A percentile compares a stretch with the other conserved stretches of the same genome.
Conservation (phyloP, 108 stramenopile genomes). For the Parmales sp. region DNA sequence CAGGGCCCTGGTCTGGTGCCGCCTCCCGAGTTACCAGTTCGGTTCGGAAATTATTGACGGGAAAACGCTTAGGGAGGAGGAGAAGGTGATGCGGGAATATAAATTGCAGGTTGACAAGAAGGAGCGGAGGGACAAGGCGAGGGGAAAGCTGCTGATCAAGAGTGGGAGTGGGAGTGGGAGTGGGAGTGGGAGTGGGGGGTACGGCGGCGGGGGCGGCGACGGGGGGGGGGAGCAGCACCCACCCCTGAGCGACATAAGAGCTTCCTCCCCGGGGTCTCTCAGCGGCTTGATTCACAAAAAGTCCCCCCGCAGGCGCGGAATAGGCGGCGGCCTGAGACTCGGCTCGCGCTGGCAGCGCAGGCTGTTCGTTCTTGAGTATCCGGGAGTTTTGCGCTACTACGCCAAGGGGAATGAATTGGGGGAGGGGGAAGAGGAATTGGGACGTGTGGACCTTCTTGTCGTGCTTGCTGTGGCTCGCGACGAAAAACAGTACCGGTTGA, state of each 20-base stretch:
- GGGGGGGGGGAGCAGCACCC: neutral
- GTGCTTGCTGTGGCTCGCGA: neutral
- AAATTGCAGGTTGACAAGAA: neutral
- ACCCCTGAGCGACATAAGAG: neutral
- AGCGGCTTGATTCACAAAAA: neutral
- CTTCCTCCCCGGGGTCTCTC: neutral
- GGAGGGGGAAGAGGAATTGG: neutral
- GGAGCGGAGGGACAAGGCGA: neutral
- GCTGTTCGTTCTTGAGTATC: neutral
- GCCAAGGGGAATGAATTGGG: neutral
- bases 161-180: no score
- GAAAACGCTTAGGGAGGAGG: neutral
- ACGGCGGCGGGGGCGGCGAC: neutral
- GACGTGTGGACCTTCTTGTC: slow-evolving; percentile 2
- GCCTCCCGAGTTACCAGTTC: neutral
- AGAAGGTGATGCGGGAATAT: neutral
- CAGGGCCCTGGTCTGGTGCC: neutral
- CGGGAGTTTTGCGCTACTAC: neutral
- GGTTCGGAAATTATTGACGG: neutral
- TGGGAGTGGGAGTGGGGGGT: no score
- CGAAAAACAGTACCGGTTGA: neutral
- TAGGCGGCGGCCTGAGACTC: neutral
- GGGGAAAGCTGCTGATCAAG: neutral
- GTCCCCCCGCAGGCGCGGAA: neutral
- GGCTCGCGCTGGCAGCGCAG: neutral